These are phyloP conservation scores for Coemansia sp. DNA, from an alignment of 192 early-diverging fungal species.

Conservation along the genomic window DNA sequence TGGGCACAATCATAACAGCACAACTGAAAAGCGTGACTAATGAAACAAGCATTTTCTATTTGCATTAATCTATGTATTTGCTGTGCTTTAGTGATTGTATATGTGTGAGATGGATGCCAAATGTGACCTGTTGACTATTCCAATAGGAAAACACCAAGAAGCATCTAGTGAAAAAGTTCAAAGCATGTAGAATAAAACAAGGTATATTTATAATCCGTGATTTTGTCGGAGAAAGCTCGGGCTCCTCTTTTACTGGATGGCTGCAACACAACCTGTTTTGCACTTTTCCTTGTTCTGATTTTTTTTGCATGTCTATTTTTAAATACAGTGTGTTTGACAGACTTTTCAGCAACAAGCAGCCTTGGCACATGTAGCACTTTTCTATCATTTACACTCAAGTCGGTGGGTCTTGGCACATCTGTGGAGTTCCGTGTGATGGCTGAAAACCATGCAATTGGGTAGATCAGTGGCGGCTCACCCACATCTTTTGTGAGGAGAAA, in stretches of 20 bases:
- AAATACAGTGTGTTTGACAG: not conserved
- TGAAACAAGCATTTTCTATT: no score
- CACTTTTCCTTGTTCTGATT: not conserved
- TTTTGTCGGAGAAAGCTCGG: conserved; percentile 1
- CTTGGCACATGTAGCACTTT: not conserved
- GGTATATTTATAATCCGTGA: not conserved
- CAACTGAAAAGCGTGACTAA: no score
- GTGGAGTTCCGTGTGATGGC: not conserved
- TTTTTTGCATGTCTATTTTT: not conserved
- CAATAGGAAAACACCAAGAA: not conserved
- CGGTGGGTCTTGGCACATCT: not conserved
- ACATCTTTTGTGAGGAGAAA: not conserved
- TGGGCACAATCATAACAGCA: no score
- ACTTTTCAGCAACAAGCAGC: not conserved
- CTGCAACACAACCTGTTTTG: not conserved
- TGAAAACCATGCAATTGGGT: not conserved
- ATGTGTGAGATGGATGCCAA: no score
- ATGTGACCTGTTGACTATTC: no score
- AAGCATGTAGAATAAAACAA: not conserved
- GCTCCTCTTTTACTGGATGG: not conserved
- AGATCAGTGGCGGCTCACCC: not conserved
- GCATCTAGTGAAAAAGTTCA: not conserved
- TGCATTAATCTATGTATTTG: no score
- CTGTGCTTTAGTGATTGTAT: no score
- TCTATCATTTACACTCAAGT: no score